Base-by-base conservation (phyloP, 2,329 filamentous ascomycete genomes). In the Plenodomus biglobosus region DNA sequence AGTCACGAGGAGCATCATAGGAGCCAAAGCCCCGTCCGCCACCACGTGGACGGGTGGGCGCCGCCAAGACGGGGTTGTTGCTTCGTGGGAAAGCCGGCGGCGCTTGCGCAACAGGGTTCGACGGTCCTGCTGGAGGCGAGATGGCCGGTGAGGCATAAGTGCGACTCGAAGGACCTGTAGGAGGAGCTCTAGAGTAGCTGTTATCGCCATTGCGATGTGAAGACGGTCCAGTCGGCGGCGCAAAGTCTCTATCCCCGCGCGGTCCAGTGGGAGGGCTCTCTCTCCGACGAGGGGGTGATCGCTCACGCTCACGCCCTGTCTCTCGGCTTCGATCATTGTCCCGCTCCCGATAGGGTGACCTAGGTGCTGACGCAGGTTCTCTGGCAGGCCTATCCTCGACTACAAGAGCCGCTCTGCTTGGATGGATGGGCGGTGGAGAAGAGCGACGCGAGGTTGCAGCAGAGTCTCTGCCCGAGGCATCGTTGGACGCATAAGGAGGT, bases 361-460 rank as follows among this genome's bases (percentile, higher is more conserved):
- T 61, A 30, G 60, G 69, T 19, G 65, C 65, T 18, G 63, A 72
- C 20, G 63, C 56, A 46, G 68, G 55, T 16, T 68, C 60, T 51
- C 73, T 56, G 15, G 40, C 39, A 19, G 55, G 40, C 19, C 53
- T 51, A 2, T 64, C 61, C 13, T 63, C 61, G 44, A 73, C 65
- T 16, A 76, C 65, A 16, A 76, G 61, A 40, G 73, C 75, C 41
- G 75, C 64, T 56, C 80, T 76, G 55, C 82, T 84, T 15, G 78
- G 76, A 58, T 83, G 80, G 13, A 80, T 69, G 11, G 74, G 68
- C 20, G 75, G 80, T 15, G 84, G 84, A 5, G 84, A 86, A 8
- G 84, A 85, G 40, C 82, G 77, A 47, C 82, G 78, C 18, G 84
- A 86, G 22, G 80, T 83, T 17, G 77, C 69, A 17, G 72, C 77